phyloP scores from a whole-genome alignment of 2,329 filamentous ascomycete genomes.

The Colletotrichum nymphaeae region DNA sequence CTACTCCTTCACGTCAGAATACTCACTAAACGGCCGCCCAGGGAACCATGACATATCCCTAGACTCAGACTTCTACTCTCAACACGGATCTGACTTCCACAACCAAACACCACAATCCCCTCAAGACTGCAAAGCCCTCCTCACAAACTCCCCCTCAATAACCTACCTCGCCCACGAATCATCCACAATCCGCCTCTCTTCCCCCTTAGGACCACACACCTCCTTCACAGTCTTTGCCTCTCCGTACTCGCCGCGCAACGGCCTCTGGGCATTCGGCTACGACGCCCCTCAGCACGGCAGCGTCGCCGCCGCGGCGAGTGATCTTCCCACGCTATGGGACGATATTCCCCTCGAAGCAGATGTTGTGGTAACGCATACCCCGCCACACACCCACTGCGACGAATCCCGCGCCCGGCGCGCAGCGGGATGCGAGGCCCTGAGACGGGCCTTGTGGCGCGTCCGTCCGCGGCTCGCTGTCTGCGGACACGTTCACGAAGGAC shows the following conservation, averaged over 20 bases:
- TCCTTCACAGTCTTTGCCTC: constrained; percentile 78
- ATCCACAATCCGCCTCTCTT: constrained; percentile 63
- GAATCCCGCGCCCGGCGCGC: constrained; percentile 49
- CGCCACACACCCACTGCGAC: constrained; percentile 71
- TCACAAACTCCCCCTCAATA: constrained; percentile 66
- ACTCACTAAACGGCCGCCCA: constrained; percentile 42
- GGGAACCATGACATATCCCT: constrained; percentile 83
- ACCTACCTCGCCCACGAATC: constrained; percentile 74
- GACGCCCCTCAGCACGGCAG: constrained; percentile 41
- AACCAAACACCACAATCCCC: constrained; percentile 66
- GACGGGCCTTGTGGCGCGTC: constrained; percentile 67
- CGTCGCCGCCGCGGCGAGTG: constrained; percentile 31
- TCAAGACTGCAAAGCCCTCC: constrained; percentile 63
- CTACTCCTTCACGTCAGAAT: not conserved
- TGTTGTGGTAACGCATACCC: constrained; percentile 78
- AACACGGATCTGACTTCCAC: constrained; percentile 65
- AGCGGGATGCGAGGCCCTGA: constrained; percentile 71
- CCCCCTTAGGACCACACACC: constrained; percentile 66
- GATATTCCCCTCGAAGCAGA: constrained; percentile 71
- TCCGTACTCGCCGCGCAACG: constrained; percentile 69
- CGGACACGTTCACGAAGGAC: constrained; percentile 77
- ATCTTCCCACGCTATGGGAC: constrained; percentile 65
- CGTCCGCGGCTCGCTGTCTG: constrained; percentile 75
- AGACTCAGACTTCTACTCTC: constrained; percentile 69
- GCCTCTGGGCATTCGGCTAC: constrained; percentile 78